Evolutionary conservation across 176 grass and related monocot genomes (phyloP).

Genomic region (Avena sativa): DNA sequence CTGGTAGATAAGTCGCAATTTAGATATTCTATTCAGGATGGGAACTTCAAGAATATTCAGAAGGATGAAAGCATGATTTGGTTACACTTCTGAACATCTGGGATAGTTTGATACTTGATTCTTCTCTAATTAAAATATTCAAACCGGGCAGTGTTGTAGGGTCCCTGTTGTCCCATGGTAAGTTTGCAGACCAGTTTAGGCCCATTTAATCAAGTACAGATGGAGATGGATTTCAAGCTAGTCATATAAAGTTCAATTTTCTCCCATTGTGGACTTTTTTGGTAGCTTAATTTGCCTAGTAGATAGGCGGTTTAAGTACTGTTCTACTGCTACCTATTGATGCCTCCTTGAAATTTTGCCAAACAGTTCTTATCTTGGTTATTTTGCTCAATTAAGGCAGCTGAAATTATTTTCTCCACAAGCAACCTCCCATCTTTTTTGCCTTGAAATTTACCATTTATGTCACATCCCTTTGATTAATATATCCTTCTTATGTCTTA

Average conservation of each 20-base stretch:
- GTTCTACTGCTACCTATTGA: slow-evolving; percentile 9
- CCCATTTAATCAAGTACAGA: slow-evolving; percentile 6
- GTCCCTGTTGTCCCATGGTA: not conserved
- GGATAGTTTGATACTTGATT: not conserved
- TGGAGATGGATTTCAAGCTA: slow-evolving; percentile 6
- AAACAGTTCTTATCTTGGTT: slow-evolving; percentile 1
- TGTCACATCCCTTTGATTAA: slow-evolving; percentile 15
- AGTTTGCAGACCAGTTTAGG: not conserved
- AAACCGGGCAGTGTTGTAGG: not conserved
- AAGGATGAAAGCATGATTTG: not conserved
- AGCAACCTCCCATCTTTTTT: slow-evolving; percentile 10
- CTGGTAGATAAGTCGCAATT: slow-evolving; percentile 15
- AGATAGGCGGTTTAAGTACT: not conserved
- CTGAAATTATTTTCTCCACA: slow-evolving; percentile 23
- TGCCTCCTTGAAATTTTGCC: not conserved
- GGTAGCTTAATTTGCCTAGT: slow-evolving; percentile 22
- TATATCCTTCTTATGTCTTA: slow-evolving; percentile 10
- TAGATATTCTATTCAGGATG: slow-evolving; percentile 19
- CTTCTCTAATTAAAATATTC: slow-evolving; percentile 1
- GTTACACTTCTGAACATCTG: slow-evolving; percentile 23
- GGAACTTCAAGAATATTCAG: slow-evolving; percentile 10
- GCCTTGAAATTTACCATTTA: not conserved
- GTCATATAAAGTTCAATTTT: not conserved
- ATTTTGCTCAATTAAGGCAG: not conserved
- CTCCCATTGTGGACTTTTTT: not conserved